These are phyloP conservation scores for Allantophomopsis lycopodina DNA, from an alignment of 2,329 filamentous ascomycete species.

Conservation along the genomic window DNA sequence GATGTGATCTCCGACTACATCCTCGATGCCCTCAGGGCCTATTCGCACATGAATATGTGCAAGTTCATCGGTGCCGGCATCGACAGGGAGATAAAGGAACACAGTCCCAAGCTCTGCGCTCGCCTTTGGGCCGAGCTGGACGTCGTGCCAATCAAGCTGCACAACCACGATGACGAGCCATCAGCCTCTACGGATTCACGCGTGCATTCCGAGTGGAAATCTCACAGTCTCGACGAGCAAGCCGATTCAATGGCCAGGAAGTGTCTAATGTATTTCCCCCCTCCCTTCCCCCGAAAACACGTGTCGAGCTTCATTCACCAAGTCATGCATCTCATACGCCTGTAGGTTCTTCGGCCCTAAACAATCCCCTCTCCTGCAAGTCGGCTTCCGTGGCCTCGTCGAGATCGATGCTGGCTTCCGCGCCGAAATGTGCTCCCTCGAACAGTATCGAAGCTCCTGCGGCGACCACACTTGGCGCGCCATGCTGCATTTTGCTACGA, in stretches of 20 bases:
- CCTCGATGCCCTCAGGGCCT: conserved; percentile 38
- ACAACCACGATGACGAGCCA: conserved; percentile 20
- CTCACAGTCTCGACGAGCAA: conserved; percentile 60
- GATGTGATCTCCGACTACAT: conserved; percentile 45
- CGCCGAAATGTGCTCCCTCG: conserved; percentile 31
- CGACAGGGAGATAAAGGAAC: conserved; percentile 39
- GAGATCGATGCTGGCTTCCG: conserved; percentile 40
- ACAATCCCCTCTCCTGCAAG: conserved; percentile 51
- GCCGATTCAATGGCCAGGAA: conserved; percentile 72
- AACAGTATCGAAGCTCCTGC: conserved; percentile 38
- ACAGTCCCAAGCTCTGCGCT: conserved; percentile 52
- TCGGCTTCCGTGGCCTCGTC: conserved; percentile 41
- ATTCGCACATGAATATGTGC: conserved; percentile 50
- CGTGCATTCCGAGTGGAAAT: conserved; percentile 27
- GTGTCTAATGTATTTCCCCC: conserved; percentile 48
- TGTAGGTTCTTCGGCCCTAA: conserved; percentile 58
- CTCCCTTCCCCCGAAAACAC: conserved; percentile 1
- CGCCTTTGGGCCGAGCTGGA: conserved; percentile 67
- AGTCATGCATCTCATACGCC: no score
- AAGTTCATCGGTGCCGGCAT: conserved; percentile 69
- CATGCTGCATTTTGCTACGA: conserved; percentile 36
- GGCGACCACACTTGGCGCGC: conserved; percentile 38
- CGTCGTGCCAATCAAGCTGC: conserved; percentile 56
- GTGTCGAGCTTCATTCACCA: no score
- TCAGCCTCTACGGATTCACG: not conserved